Evolutionary conservation across 2,329 filamentous ascomycete genomes (phyloP).

Genomic region (Fusarium sp.): DNA sequence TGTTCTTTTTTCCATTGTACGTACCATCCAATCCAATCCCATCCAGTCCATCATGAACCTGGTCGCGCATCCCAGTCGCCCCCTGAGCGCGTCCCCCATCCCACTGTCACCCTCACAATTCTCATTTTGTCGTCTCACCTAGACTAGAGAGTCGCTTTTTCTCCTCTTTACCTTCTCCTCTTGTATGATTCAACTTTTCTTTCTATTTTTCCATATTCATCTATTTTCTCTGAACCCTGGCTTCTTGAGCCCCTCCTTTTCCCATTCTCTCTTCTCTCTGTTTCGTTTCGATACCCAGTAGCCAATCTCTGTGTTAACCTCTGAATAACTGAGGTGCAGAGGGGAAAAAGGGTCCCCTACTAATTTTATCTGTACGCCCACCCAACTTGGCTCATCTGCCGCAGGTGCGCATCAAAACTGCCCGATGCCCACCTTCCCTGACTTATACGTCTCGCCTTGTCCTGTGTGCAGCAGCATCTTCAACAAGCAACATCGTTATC

Average conservation of each 20-base stretch:
- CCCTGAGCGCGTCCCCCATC: slow-evolving; percentile 34
- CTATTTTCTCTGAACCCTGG: slow-evolving; percentile 19
- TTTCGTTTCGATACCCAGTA: slow-evolving; percentile 36
- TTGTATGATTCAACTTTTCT: slow-evolving; percentile 24
- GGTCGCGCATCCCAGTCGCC: slow-evolving; percentile 37
- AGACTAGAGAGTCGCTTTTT: slow-evolving; percentile 14
- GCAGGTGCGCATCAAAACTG: slow-evolving; percentile 34
- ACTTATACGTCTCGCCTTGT: slow-evolving; percentile 34
- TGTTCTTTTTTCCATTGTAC: slow-evolving; percentile 14
- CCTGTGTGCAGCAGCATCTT: slow-evolving; percentile 15
- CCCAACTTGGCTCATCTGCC: slow-evolving; percentile 26
- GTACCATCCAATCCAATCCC: slow-evolving; percentile 10
- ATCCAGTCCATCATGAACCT: slow-evolving; percentile 28
- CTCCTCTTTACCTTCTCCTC: slow-evolving; percentile 26
- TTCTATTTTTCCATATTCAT: slow-evolving; percentile 25
- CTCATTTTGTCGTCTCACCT: slow-evolving; percentile 31
- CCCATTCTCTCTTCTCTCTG: slow-evolving; percentile 2
- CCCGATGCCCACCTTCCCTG: slow-evolving; percentile 36
- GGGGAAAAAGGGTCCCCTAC: slow-evolving; percentile 33
- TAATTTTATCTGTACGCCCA: slow-evolving; percentile 36
- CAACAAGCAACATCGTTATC: slow-evolving; percentile 7
- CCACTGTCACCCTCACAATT: slow-evolving; percentile 34
- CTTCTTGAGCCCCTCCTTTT: slow-evolving; percentile 16
- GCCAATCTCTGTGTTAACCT: slow-evolving; percentile 6
- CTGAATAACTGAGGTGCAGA: slow-evolving; percentile 20